A percentile compares a stretch with the other conserved stretches of the same genome.
Conservation (phyloP, 148 eudicot species). For the Camellia granthamiana region DNA sequence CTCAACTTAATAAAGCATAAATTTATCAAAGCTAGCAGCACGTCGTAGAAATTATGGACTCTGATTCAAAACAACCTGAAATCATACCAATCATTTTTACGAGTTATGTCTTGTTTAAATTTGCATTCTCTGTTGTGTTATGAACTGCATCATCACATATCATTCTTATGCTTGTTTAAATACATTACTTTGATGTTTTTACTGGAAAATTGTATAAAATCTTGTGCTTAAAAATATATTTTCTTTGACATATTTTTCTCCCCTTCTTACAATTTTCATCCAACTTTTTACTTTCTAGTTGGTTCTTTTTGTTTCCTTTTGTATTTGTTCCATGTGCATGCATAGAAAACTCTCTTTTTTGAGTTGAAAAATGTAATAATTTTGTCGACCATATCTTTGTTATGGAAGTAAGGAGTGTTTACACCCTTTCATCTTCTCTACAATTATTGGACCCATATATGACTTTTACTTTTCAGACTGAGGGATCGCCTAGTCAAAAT, state of each 20-base stretch:
- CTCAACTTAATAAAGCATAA: not conserved
- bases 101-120: not conserved
- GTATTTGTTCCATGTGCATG: no score
- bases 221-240: no score
- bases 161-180: no score
- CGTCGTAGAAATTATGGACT: not conserved
- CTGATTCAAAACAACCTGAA: not conserved
- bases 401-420: not conserved
- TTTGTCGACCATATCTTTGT: not conserved
- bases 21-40: not conserved
- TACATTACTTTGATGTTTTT: no score
- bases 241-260: no score
- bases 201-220: no score
- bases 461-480: conserved; percentile 42
- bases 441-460: not conserved
- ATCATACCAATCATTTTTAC: not conserved
- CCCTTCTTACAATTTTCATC: no score
- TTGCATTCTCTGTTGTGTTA: not conserved
- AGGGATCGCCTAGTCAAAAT: conserved; percentile 97
- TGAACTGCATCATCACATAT: no score
- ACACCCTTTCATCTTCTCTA: not conserved
- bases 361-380: not conserved
- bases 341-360: no score
- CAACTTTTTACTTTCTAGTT: no score
- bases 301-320: no score